Evolutionary conservation across 495 filamentous ascomycete genomes (phyloP).

Genomic region (Copromyces sp.): DNA sequence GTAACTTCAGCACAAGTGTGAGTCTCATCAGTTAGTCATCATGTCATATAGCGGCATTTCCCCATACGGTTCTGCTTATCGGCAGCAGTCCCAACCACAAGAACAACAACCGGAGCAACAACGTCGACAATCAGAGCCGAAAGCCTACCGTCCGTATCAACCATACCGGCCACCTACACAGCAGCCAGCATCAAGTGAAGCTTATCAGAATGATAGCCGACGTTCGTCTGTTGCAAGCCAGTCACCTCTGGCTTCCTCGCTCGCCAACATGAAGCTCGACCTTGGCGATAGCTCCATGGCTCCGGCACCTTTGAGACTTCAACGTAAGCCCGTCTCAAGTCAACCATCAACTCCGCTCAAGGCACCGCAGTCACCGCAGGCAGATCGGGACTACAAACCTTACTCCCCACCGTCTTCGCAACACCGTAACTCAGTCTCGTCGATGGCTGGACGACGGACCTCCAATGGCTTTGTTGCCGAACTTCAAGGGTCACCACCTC

Average conservation of each 20-base stretch:
- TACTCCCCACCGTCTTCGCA: neutral
- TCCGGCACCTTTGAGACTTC: neutral
- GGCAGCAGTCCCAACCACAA: neutral
- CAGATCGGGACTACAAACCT: neutral
- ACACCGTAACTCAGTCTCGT: neutral
- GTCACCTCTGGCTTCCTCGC: neutral
- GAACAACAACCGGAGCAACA: neutral
- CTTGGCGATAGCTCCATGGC: neutral
- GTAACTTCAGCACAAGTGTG: neutral
- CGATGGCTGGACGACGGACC: neutral
- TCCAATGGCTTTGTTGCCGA: neutral
- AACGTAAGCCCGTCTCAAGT: neutral
- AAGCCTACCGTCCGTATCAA: slow-evolving; percentile 1
- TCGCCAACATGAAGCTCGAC: neutral
- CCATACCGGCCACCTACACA: neutral
- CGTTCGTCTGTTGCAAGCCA: neutral
- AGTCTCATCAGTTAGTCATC: neutral
- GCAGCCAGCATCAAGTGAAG: neutral
- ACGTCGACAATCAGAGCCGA: neutral
- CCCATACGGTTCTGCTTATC: neutral
- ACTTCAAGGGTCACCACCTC: neutral
- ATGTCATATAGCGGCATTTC: neutral
- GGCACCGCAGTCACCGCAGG: neutral
- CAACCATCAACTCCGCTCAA: neutral
- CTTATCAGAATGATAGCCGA: neutral